Evolutionary conservation across 2,329 filamentous ascomycete genomes (phyloP).

Genomic region (Lachnellula subtilissima): DNA sequence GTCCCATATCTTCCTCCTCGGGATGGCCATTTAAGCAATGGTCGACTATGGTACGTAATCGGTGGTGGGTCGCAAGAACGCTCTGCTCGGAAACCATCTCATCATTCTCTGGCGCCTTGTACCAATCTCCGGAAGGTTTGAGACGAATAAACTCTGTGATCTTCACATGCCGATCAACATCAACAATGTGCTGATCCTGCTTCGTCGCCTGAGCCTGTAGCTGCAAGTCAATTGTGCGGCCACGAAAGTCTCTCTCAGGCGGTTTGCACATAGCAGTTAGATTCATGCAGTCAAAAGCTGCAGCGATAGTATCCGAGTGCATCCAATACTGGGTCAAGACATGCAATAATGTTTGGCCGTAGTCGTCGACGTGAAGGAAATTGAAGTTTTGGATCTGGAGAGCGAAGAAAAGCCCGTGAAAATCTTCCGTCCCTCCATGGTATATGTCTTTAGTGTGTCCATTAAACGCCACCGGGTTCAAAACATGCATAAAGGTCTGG

Average conservation of each 20-base stretch:
- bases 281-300: neutral
- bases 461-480: constrained; percentile 2
- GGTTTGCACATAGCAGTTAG: neutral
- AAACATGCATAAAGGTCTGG: constrained; percentile 9
- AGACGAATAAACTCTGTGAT: neutral
- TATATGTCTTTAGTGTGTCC: neutral
- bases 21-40: neutral
- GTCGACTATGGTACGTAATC: neutral
- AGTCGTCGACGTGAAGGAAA: constrained; percentile 2
- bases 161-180: neutral
- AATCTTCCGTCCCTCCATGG: neutral
- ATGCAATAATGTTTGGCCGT: constrained; percentile 5
- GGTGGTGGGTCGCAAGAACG: neutral
- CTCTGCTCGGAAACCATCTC: neutral
- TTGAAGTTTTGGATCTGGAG: neutral
- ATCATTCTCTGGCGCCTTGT: neutral
- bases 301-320: neutral
- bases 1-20: neutral
- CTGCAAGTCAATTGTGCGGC: neutral
- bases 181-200: neutral
- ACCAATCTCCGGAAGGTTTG: neutral
- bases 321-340: neutral
- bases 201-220: neutral
- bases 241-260: neutral
- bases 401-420: neutral